Conservation (phyloP, 495 filamentous ascomycete genomes). For the Tuber brumale region DNA sequence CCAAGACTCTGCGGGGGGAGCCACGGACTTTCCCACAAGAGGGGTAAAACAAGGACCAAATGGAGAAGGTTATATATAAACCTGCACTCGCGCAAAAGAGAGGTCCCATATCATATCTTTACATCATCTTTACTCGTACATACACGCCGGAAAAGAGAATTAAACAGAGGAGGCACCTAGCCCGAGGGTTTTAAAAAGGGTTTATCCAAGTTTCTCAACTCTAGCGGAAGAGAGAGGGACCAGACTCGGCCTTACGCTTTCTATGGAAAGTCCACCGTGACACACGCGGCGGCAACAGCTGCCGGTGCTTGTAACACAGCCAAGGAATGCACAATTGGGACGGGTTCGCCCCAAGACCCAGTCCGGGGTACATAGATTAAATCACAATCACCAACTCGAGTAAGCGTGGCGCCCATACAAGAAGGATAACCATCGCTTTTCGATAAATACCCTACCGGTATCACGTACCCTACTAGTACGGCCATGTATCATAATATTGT, state of each 20-base stretch:
- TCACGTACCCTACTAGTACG: no score
- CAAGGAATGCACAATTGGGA: not conserved
- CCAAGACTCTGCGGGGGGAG: constrained; percentile 2
- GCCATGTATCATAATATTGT: no score
- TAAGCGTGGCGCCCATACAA: no score
- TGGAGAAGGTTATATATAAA: not conserved
- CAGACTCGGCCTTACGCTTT: not conserved
- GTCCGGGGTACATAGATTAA: not conserved
- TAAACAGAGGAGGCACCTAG: not conserved
- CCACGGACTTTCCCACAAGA: not conserved
- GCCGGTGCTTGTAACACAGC: not conserved
- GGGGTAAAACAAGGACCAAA: constrained; percentile 1
- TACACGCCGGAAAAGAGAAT: not conserved
- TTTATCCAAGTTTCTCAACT: no score
- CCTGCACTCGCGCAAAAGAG: not conserved
- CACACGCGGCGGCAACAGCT: not conserved
- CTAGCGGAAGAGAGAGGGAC: not conserved
- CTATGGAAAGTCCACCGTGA: not conserved
- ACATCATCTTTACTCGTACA: not conserved
- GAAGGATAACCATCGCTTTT: not conserved
- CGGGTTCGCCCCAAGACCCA: not conserved
- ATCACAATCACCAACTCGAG: no score
- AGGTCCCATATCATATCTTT: not conserved
- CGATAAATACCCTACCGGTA: not conserved
- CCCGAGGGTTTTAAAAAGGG: no score